Conservation (phyloP, 164 flowering plant species). For the Kingdonia uniflora region DNA sequence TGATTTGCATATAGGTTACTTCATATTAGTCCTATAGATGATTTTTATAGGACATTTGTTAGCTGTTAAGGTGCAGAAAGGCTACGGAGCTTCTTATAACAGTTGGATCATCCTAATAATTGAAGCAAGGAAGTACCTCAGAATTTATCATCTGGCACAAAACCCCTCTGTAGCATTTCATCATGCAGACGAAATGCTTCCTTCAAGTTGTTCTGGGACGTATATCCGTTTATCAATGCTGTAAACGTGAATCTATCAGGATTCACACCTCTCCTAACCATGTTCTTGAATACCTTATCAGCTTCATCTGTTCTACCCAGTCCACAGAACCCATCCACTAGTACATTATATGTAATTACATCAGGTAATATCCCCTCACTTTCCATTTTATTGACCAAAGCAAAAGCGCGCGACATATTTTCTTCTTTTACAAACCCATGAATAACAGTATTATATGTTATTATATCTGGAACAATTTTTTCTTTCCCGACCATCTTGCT, state of each 20-base stretch:
- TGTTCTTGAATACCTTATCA: constrained; percentile 33
- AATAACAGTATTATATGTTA: constrained; percentile 71
- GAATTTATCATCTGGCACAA: constrained; percentile 74
- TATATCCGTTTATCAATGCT: constrained; percentile 69
- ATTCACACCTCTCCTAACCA: constrained; percentile 48
- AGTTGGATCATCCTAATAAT: no score
- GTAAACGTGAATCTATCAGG: constrained; percentile 72
- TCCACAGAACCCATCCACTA: constrained; percentile 50
- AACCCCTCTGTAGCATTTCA: constrained; percentile 79
- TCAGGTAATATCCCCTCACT: constrained; percentile 49
- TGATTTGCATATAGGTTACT: no score
- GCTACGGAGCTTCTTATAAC: no score
- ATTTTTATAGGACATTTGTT: no score
- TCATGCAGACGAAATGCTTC: constrained; percentile 85
- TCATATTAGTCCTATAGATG: no score
- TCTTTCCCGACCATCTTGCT: constrained; percentile 43
- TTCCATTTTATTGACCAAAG: constrained; percentile 52
- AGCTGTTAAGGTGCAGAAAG: no score
- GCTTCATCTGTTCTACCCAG: constrained; percentile 80
- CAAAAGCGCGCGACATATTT: constrained; percentile 42
- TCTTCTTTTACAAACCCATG: constrained; percentile 59
- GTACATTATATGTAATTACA: constrained; percentile 49
- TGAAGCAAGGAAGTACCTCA: constrained; percentile 24
- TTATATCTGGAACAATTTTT: constrained; percentile 39
- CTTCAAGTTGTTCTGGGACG: constrained; percentile 51